Conservation (phyloP, 192 early-diverging fungal genomes). For the Obelidium mucronatum region DNA sequence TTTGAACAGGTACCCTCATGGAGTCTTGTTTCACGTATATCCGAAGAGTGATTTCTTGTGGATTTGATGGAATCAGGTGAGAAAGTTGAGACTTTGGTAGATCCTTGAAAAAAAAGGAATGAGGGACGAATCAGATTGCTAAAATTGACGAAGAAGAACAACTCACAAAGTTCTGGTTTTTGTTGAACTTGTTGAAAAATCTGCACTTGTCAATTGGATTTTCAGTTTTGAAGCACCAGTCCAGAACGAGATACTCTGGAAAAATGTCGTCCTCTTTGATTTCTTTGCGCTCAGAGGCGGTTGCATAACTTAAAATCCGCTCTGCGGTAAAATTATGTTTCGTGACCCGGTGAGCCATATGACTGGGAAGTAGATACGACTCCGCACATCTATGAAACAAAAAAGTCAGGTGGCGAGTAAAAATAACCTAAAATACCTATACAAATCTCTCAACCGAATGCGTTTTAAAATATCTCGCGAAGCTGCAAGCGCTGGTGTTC, state of each 20-base stretch:
- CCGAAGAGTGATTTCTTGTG: slow-evolving; percentile 73
- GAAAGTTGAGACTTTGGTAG: slow-evolving; percentile 78
- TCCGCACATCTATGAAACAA: slow-evolving; percentile 22
- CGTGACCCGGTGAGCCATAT: slow-evolving; percentile 20
- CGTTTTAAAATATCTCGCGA: slow-evolving; percentile 75
- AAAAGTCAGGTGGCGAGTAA: background rate
- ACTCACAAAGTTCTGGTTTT: slow-evolving; percentile 25
- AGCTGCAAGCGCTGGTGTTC: slow-evolving; percentile 57
- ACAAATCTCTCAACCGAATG: slow-evolving; percentile 82
- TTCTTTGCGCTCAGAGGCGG: slow-evolving; percentile 39
- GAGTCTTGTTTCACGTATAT: slow-evolving; percentile 52
- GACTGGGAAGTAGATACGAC: slow-evolving; percentile 17
- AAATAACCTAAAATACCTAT: slow-evolving; percentile 69
- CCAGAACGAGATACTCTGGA: slow-evolving; percentile 72
- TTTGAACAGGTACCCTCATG: slow-evolving; percentile 1
- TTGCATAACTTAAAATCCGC: slow-evolving; percentile 53
- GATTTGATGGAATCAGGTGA: slow-evolving; percentile 69
- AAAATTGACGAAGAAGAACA: background rate
- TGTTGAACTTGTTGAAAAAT: slow-evolving; percentile 80
- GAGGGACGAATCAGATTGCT: slow-evolving; percentile 19
- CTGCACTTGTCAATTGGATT: slow-evolving; percentile 87
- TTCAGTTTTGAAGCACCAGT: slow-evolving; percentile 84
- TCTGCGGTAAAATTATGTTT: slow-evolving; percentile 65
- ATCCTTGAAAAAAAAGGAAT: background rate
- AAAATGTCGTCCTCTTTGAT: slow-evolving; percentile 76